Conservation (phyloP, 2,329 filamentous ascomycete genomes). For the Aureobasidium sp. region DNA sequence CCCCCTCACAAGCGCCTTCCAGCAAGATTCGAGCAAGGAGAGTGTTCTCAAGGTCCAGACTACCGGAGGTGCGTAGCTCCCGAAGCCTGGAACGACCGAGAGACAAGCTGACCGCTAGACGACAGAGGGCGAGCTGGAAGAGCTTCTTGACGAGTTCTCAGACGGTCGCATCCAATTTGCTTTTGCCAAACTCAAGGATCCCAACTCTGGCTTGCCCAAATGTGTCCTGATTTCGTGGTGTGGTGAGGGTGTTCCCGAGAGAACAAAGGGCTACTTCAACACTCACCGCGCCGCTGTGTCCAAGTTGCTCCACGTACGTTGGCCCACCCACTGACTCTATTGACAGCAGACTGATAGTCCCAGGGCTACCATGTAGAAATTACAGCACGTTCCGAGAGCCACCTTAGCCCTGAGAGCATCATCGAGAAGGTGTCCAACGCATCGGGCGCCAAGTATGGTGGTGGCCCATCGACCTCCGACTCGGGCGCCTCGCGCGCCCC, state of each 20-base stretch:
- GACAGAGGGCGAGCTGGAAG: conserved; percentile 79
- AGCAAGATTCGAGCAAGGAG: conserved; percentile 78
- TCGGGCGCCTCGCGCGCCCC: conserved; percentile 44
- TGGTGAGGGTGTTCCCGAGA: conserved; percentile 93
- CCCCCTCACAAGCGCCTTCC: conserved; percentile 87
- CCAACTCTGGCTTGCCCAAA: conserved; percentile 84
- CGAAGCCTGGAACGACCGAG: not conserved
- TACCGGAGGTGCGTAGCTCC: conserved; percentile 61
- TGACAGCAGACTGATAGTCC: conserved; percentile 15
- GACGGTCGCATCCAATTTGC: conserved; percentile 96
- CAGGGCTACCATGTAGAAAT: conserved; percentile 95
- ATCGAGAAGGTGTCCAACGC: conserved; percentile 91
- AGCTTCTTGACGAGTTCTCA: conserved; percentile 91
- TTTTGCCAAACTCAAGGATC: conserved; percentile 92
- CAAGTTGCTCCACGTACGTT: conserved; percentile 72
- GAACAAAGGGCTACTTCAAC: conserved; percentile 97
- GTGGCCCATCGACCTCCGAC: conserved; percentile 48
- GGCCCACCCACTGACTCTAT: conserved; percentile 15
- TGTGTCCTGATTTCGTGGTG: conserved; percentile 93
- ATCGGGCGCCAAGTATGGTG: conserved; percentile 89
- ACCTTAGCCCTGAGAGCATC: conserved; percentile 80
- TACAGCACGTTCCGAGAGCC: conserved; percentile 83
- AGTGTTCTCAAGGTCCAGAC: conserved; percentile 91
- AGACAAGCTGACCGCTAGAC: conserved; percentile 1
- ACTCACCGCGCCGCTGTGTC: conserved; percentile 85